Conservation (phyloP, 805 yeast genomes). For the Hanseniaspora thailandica region DNA sequence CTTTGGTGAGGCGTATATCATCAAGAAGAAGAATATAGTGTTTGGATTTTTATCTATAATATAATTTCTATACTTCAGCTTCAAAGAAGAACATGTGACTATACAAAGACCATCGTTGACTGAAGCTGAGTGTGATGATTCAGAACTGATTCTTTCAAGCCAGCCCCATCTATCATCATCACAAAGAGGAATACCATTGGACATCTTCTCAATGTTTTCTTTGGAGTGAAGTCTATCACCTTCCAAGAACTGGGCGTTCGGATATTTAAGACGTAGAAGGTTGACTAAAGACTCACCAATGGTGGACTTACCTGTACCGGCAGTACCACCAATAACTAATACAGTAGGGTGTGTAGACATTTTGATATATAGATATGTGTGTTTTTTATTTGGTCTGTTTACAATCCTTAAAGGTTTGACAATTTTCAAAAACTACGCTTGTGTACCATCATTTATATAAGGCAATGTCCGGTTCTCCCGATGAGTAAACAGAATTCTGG, state of each 20-base stretch:
- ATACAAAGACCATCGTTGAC: conserved; percentile 32
- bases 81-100: conserved; percentile 78
- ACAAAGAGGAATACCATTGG: conserved; percentile 61
- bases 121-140: conserved; percentile 32
- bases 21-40: conserved; percentile 46
- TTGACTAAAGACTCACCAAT: conserved; percentile 45
- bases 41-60: conserved; percentile 33
- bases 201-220: conserved; percentile 71
- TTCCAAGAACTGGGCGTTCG: conserved; percentile 54
- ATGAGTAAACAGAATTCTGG: not conserved
- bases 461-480: too few species aligned
- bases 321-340: conserved; percentile 80
- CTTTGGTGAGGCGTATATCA: conserved; percentile 53
- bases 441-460: too few species aligned
- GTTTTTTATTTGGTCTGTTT: not conserved
- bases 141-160: conserved; percentile 44
- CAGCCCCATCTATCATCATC: conserved; percentile 93
- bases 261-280: conserved; percentile 22
- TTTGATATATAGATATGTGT: not conserved
- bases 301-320: conserved; percentile 91
- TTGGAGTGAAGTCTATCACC: conserved; percentile 75
- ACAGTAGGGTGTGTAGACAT: conserved; percentile 25
- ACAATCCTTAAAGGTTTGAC: too few species aligned
- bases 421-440: too few species aligned
- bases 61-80: conserved; percentile 55